A percentile compares a stretch with the other conserved stretches of the same genome.
phyloP scores from a whole-genome alignment of 371 early-diverging fungal species.

The Rhizopus sp. region DNA sequence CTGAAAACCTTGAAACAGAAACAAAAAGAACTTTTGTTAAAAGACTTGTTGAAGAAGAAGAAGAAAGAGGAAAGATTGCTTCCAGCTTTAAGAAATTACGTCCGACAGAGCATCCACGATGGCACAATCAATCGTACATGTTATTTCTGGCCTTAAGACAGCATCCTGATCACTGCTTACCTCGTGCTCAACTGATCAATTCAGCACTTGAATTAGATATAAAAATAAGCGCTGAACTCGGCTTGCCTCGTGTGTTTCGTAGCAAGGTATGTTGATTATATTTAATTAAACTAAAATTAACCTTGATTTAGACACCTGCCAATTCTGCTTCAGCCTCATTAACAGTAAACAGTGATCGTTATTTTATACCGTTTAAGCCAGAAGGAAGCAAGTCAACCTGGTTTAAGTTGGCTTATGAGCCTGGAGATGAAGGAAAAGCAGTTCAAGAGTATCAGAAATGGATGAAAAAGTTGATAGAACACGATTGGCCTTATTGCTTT shows the following conservation, averaged over 20 bases:
- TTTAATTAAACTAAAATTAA: not conserved
- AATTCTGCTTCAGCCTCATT: slow-evolving; percentile 81
- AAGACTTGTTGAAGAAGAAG: not conserved
- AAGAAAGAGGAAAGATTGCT: not conserved
- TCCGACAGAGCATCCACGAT: slow-evolving; percentile 54
- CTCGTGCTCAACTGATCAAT: slow-evolving; percentile 71
- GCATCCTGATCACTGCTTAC: slow-evolving; percentile 57
- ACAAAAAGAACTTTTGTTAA: not conserved
- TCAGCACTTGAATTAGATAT: slow-evolving; percentile 72
- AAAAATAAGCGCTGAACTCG: slow-evolving; percentile 64
- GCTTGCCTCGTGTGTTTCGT: slow-evolving; percentile 73
- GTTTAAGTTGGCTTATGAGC: slow-evolving; percentile 74
- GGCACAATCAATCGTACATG: slow-evolving; percentile 81
- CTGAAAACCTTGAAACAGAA: not conserved
- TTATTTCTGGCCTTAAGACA: slow-evolving; percentile 71
- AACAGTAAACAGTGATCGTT: slow-evolving; percentile 76
- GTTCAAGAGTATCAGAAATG: slow-evolving; percentile 71
- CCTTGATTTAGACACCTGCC: slow-evolving; percentile 65
- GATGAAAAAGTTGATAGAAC: slow-evolving; percentile 63
- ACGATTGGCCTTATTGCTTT: slow-evolving; percentile 82
- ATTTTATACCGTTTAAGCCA: slow-evolving; percentile 71
- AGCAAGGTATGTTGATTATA: slow-evolving; percentile 63
- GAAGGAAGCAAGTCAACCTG: slow-evolving; percentile 66
- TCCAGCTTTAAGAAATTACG: not conserved
- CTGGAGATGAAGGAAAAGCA: slow-evolving; percentile 73